These are phyloP conservation scores for Apiotrichum montevideense DNA, from an alignment of 1,284 basidiomycete species.

Conservation along the genomic window DNA sequence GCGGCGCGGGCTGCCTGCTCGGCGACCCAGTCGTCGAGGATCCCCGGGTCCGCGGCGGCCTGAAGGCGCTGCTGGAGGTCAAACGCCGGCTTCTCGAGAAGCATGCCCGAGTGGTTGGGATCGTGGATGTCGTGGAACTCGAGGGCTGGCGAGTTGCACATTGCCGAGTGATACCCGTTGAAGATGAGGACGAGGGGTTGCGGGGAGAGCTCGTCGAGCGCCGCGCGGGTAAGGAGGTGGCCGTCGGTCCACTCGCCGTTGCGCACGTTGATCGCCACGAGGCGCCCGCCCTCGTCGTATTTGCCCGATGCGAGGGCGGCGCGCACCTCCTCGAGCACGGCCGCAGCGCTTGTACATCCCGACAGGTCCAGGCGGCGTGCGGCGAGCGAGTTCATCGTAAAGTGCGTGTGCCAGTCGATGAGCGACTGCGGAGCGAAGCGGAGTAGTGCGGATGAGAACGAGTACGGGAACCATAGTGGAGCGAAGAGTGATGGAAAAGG, in stretches of 20 bases:
- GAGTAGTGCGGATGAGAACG: background rate
- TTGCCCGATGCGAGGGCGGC: slow-evolving; percentile 14
- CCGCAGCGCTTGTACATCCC: slow-evolving; percentile 15
- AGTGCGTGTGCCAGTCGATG: slow-evolving; percentile 35
- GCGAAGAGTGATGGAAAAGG: no score
- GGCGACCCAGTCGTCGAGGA: slow-evolving; percentile 24
- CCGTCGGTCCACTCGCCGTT: slow-evolving; percentile 31
- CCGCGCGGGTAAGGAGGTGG: slow-evolving; percentile 17
- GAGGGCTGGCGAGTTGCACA: slow-evolving; percentile 29
- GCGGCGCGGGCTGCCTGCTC: slow-evolving; percentile 28
- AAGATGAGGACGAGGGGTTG: slow-evolving; percentile 30
- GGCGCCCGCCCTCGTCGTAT: slow-evolving; percentile 16
- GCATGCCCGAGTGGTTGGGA: slow-evolving; percentile 14
- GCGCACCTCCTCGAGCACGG: slow-evolving; percentile 17
- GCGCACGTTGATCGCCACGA: slow-evolving; percentile 24
- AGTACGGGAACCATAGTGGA: no score
- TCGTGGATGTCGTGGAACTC: slow-evolving; percentile 11
- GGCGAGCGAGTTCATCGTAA: slow-evolving; percentile 24
- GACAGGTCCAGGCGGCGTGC: slow-evolving; percentile 23
- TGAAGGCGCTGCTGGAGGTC: slow-evolving; percentile 22
- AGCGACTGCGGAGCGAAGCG: slow-evolving; percentile 13
- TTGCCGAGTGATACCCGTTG: slow-evolving; percentile 36
- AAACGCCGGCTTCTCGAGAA: slow-evolving; percentile 30
- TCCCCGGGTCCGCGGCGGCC: slow-evolving; percentile 16
- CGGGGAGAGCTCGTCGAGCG: slow-evolving; percentile 22